Conservation (phyloP, 306 rosid species). For the Malus fusca region DNA sequence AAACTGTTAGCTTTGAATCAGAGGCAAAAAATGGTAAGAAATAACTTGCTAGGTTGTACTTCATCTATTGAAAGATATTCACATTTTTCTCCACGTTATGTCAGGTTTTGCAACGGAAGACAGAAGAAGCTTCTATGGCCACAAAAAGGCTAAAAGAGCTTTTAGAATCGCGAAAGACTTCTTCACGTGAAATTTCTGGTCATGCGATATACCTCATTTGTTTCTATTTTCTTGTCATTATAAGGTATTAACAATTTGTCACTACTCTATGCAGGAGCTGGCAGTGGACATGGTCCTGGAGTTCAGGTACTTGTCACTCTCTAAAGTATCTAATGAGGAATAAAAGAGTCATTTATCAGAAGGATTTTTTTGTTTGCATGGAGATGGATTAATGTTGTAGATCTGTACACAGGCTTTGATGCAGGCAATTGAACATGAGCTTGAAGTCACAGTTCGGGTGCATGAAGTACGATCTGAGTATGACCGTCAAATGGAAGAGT, state of each 20-base stretch:
- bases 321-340: background rate
- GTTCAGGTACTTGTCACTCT: conserved; percentile 52
- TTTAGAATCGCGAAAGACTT: conserved; percentile 73
- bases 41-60: conserved; percentile 4
- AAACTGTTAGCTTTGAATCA: conserved; percentile 88
- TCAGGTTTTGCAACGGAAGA: conserved; percentile 90
- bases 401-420: conserved; percentile 53
- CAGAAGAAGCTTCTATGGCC: conserved; percentile 94
- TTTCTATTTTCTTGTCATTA: background rate
- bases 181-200: conserved; percentile 66
- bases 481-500: conserved; percentile 92
- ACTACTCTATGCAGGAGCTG: conserved; percentile 30
- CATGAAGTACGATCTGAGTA: conserved; percentile 92
- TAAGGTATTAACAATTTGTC: conserved; percentile 5
- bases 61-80: conserved; percentile 4
- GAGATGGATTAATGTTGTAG: background rate
- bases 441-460: conserved; percentile 84
- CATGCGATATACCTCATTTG: conserved; percentile 11
- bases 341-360: background rate
- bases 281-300: conserved; percentile 73
- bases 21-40: conserved; percentile 85
- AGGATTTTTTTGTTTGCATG: background rate
- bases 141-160: conserved; percentile 87
- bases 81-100: conserved; percentile 4
- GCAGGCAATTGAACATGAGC: conserved; percentile 88